Percentiles rank a stretch among this genome's conserved stretches.
These are phyloP conservation scores for Fusarium graminum DNA, from an alignment of 2,329 filamentous ascomycete species.

Conservation along the genomic window DNA sequence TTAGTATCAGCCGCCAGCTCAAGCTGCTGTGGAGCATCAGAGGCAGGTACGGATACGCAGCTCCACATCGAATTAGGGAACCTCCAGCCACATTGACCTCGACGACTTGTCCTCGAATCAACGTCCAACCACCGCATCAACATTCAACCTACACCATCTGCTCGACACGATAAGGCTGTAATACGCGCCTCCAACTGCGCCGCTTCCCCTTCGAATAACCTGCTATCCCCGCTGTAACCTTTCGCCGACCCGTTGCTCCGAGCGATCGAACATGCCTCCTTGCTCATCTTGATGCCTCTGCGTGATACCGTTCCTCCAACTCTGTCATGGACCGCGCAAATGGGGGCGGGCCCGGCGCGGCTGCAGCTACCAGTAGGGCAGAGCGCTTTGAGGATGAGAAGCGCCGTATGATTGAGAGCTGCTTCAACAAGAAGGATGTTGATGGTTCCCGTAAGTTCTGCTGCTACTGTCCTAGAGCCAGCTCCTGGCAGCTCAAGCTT, in stretches of 20 bases:
- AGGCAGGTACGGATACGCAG: slow-evolving; percentile 37
- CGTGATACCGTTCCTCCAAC: slow-evolving; percentile 41
- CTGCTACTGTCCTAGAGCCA: slow-evolving; percentile 28
- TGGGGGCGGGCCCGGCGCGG: slow-evolving; percentile 53
- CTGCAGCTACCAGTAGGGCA: slow-evolving; percentile 63
- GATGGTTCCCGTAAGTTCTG: slow-evolving; percentile 82
- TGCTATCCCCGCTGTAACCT: slow-evolving; percentile 8
- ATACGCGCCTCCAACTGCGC: slow-evolving; percentile 21
- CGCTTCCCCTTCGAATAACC: slow-evolving; percentile 5
- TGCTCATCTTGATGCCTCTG: slow-evolving; percentile 45
- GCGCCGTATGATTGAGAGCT: slow-evolving; percentile 91
- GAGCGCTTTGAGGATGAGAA: slow-evolving; percentile 98
- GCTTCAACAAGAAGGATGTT: slow-evolving; percentile 89
- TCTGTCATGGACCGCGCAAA: slow-evolving; percentile 58
- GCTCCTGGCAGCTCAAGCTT: not conserved
- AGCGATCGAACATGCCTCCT: slow-evolving; percentile 49
- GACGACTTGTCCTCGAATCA: slow-evolving; percentile 43
- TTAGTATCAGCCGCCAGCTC: slow-evolving; percentile 5
- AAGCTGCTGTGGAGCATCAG: slow-evolving; percentile 39
- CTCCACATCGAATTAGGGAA: slow-evolving; percentile 46
- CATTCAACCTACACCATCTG: slow-evolving; percentile 3
- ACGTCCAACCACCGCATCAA: slow-evolving; percentile 27
- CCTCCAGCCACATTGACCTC: slow-evolving; percentile 46
- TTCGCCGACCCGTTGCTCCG: slow-evolving; percentile 12
- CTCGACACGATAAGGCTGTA: slow-evolving; percentile 5